Evolutionary conservation across 139 green algal genomes (phyloP).

Genomic region (Gonium pectorale): DNA sequence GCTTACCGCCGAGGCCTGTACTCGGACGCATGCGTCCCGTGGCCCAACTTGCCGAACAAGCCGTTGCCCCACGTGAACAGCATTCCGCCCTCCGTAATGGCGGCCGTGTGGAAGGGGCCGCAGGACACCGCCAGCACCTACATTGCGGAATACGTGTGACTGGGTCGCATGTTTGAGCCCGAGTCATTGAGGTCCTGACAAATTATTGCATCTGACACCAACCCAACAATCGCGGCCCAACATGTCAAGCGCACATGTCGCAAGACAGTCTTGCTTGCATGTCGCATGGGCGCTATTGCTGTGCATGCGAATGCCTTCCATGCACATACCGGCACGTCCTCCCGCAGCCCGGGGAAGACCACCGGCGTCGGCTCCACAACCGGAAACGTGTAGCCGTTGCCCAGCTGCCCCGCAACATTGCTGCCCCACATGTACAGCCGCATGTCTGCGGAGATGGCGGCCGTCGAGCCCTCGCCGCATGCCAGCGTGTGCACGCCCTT

Average conservation of each 20-base stretch:
- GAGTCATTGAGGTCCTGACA: too few species aligned
- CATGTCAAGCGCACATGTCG: too few species aligned
- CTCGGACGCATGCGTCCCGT: slow-evolving; percentile 60
- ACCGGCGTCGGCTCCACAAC: slow-evolving; percentile 45
- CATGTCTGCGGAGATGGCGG: slow-evolving; percentile 74
- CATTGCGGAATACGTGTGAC: too few species aligned
- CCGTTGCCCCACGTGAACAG: slow-evolving; percentile 97
- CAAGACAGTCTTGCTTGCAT: too few species aligned
- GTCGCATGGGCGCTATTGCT: too few species aligned
- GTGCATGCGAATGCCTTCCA: too few species aligned
- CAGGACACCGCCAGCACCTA: slow-evolving; percentile 77
- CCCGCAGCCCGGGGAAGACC: slow-evolving; percentile 11
- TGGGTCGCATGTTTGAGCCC: too few species aligned
- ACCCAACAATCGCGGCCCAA: too few species aligned
- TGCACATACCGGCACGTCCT: slow-evolving; percentile 1
- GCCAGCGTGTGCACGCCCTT: slow-evolving; percentile 63
- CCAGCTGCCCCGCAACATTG: slow-evolving; percentile 69
- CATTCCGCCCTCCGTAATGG: slow-evolving; percentile 69
- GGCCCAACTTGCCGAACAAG: slow-evolving; percentile 89
- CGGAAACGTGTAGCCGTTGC: slow-evolving; percentile 56
- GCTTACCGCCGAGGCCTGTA: slow-evolving; percentile 19
- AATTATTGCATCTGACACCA: too few species aligned
- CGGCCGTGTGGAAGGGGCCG: slow-evolving; percentile 89
- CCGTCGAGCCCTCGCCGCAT: slow-evolving; percentile 73
- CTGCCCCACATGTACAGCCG: slow-evolving; percentile 86